A percentile compares a stretch with the other conserved stretches of the same genome.
Evolutionary conservation across 2,329 filamentous ascomycete species (phyloP).

Genomic region (Stachybotrys chartarum): DNA sequence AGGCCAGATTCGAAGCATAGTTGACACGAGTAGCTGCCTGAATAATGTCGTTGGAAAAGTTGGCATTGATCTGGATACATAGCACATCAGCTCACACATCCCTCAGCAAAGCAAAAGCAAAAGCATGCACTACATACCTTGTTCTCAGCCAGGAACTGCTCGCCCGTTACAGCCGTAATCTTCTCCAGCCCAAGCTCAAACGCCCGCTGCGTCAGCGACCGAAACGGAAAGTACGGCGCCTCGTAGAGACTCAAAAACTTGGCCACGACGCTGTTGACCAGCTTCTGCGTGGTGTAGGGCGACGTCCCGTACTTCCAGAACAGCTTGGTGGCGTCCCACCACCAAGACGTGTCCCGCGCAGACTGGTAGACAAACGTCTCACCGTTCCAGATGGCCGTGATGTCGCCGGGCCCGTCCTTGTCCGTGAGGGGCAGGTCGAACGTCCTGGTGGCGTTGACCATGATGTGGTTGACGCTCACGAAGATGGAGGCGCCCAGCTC

Average conservation of each 20-base stretch:
- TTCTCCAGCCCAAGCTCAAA: slow-evolving; percentile 60
- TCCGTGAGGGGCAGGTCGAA: slow-evolving; percentile 61
- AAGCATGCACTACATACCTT: slow-evolving; percentile 28
- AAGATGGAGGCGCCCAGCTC: slow-evolving; percentile 94
- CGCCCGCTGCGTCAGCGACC: slow-evolving; percentile 62
- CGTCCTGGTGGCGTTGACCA: slow-evolving; percentile 62
- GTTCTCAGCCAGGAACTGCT: slow-evolving; percentile 62
- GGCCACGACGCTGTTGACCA: slow-evolving; percentile 64
- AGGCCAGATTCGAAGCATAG: slow-evolving; percentile 81
- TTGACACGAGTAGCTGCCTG: slow-evolving; percentile 91
- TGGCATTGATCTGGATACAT: slow-evolving; percentile 44
- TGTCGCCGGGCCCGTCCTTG: slow-evolving; percentile 36
- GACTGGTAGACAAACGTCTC: slow-evolving; percentile 63
- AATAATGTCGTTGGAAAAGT: slow-evolving; percentile 73
- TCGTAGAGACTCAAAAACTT: slow-evolving; percentile 78
- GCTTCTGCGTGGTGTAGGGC: slow-evolving; percentile 63
- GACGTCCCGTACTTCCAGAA: slow-evolving; percentile 80
- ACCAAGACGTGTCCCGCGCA: slow-evolving; percentile 51
- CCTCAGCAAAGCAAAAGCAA: not conserved
- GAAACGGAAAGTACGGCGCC: slow-evolving; percentile 75
- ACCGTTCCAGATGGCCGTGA: slow-evolving; percentile 82
- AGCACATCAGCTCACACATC: slow-evolving; percentile 1
- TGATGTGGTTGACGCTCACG: slow-evolving; percentile 74
- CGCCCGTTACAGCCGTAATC: slow-evolving; percentile 64
- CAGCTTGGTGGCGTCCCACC: slow-evolving; percentile 75